Evolutionary conservation across 352 stramenopile species (phyloP), one percentile per base, ranked within the genome.

Genomic region (Plasmopara viticola): DNA sequence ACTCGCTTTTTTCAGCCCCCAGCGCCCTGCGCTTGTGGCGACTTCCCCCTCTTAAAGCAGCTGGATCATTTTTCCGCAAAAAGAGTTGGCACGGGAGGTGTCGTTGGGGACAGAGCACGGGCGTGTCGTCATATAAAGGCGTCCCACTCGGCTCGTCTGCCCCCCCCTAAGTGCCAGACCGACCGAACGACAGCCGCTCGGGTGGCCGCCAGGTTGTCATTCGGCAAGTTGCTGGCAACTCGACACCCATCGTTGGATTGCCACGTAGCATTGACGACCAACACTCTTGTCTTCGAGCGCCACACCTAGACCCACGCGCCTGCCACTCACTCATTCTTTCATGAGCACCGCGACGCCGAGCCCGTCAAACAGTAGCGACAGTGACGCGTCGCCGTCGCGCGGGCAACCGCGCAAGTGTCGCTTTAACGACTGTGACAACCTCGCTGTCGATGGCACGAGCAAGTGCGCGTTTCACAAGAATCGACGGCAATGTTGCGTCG

Each of bases 401-500:
- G 35, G 58, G 52, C 74, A 81, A 48, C 56, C 64, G 48, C 68
- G 68, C 48, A 87, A 86, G 60, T 91, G 80, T 58, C 70, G 74
- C 53, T 91, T 91, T 56, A 91, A 91, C 41, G 75, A 87, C 56
- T 91, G 80, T 58, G 78, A 84, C 53, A 88, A 87, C 62, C 58
- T 78, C 20, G 72, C 74, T 4, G 69, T 86, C 40, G 72, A 86
- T 51, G 80, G 78, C 62, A 87, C 77, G 8, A 69, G 65, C 72
- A 88, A 88, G 58, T 91, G 80, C 62, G 66, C 77, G 28, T 88
- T 89, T 60, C 80, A 91, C 66, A 88, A 89, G 64, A 91, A 91
- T 56, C 75, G 80, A 45, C 74, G 78, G 30, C 74, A 88, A 51
- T 91, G 80, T 63, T 86, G 74, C 62, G 74, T 87, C 15, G 70